These are phyloP conservation scores for Dendrocalamus sinicus DNA, from an alignment of 176 grass and related monocot genomes.

Conservation along the genomic window DNA sequence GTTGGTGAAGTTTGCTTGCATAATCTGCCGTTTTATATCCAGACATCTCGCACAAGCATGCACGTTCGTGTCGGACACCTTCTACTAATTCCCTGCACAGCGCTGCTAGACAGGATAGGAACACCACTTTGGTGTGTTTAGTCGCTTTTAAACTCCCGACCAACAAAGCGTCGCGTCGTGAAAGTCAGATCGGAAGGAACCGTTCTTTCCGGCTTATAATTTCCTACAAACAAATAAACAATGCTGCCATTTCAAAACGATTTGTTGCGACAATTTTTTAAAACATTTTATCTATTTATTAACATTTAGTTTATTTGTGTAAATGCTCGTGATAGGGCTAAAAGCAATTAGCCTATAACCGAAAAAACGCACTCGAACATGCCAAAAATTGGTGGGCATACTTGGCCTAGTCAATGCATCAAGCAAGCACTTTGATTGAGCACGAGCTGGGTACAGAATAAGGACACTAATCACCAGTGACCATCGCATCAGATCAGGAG, in stretches of 20 bases:
- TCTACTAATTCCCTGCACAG: background rate
- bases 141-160: background rate
- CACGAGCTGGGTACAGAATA: background rate
- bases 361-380: background rate
- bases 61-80: conserved; percentile 11
- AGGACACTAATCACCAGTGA: no score
- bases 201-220: no score
- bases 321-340: no score
- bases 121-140: background rate
- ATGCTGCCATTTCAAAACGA: no score
- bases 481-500: background rate
- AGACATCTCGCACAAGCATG: background rate
- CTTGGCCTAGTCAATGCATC: background rate
- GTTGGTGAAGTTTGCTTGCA: background rate
- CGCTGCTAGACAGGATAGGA: background rate
- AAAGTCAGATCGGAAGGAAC: background rate
- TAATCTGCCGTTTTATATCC: background rate
- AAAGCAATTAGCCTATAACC: no score
- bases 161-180: background rate
- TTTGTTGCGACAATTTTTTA: no score
- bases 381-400: background rate
- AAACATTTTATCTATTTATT: no score
- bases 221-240: no score
- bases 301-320: accelerated
- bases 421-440: background rate